Base-by-base conservation (phyloP, 176 grass and related monocot species). In the Tuctoria greenei region DNA sequence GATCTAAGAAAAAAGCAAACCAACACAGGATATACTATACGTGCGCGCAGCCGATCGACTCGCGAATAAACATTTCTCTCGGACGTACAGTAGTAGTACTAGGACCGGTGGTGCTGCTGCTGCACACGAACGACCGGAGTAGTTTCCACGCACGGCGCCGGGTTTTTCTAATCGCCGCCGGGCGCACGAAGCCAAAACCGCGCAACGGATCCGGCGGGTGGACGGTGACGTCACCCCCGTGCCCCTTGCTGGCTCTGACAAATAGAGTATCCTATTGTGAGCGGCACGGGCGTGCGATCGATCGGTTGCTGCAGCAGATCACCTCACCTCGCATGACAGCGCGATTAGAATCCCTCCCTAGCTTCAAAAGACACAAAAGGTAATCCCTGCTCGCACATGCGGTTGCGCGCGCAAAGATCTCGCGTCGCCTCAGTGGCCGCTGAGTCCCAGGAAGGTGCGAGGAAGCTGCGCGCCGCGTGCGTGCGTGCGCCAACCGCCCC, bases 361-460 rank as follows among this genome's bases (percentile, higher is more conserved):
- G 42, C 42, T 12, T 15, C 2, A 46, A 46, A 14, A 12, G 10
- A 50, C n/a, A n/a, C 2, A 46, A 46, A 51, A n/a, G 18, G 1
- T 18, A 7, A 44, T 44, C 56, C 2, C 20, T 21, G 7, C 8
- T 1, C 21, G 7, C 68, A 62, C 58, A 63, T 76, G 73, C 73
- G 4, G 15, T 13, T 8, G 49, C 52, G 36, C 12, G 12, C 6
- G 66, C 76, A 54, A 80, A 69, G 78, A 86, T 81, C 64, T 85
- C 40, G 10, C 20, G 41, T 7, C 13, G n/a, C 35, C 37, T 12
- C 37, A 41, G 20, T n/a, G 20, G 18, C 2, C 51, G 17, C 10
- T 41, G 64, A 75, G 80, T 74, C 80, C 85, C 25, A 73, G 80
- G 86, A 88, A 87, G 80, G 2, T 87, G 85, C 85, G 14, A 38